Evolutionary conservation across 192 early-diverging fungal genomes (phyloP).

Genomic region (Paraglomus brasilianum): DNA sequence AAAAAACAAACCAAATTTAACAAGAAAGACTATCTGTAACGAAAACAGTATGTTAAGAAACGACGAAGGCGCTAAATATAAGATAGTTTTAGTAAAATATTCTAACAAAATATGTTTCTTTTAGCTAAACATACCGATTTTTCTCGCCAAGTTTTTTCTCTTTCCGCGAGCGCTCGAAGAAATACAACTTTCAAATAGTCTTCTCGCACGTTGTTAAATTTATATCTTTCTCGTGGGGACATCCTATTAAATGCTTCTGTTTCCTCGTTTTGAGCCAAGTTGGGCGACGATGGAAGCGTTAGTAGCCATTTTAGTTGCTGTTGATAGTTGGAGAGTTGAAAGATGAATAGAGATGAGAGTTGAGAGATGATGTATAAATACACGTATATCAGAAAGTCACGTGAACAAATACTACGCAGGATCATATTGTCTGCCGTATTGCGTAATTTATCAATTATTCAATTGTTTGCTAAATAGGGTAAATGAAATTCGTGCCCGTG

Average conservation of each 20-base stretch:
- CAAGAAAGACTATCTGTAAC: too few species aligned
- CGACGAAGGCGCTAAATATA: constrained; percentile 12
- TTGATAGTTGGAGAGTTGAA: too few species aligned
- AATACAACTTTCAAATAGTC: neutral
- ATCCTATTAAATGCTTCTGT: constrained; percentile 9
- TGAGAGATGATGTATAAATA: neutral
- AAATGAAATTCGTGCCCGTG: too few species aligned
- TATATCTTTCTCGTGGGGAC: neutral
- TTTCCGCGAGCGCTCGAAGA: neutral
- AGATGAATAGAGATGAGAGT: too few species aligned
- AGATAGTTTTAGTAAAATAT: constrained; percentile 28
- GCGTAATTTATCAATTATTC: constrained; percentile 8
- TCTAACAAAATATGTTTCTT: constrained; percentile 9
- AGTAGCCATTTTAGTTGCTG: constrained; percentile 12
- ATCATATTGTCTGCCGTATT: neutral
- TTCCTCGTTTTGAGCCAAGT: neutral
- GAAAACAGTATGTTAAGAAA: neutral
- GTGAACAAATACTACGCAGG: constrained; percentile 10
- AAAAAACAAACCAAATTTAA: too few species aligned
- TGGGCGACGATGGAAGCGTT: neutral
- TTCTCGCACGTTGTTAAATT: constrained; percentile 1
- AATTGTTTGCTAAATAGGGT: too few species aligned
- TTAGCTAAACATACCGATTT: constrained; percentile 30
- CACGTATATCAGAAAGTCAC: constrained; percentile 6
- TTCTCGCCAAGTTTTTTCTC: constrained; percentile 2